Base-by-base conservation (phyloP, 2,329 filamentous ascomycete genomes). In the Colletotrichum musicola region DNA sequence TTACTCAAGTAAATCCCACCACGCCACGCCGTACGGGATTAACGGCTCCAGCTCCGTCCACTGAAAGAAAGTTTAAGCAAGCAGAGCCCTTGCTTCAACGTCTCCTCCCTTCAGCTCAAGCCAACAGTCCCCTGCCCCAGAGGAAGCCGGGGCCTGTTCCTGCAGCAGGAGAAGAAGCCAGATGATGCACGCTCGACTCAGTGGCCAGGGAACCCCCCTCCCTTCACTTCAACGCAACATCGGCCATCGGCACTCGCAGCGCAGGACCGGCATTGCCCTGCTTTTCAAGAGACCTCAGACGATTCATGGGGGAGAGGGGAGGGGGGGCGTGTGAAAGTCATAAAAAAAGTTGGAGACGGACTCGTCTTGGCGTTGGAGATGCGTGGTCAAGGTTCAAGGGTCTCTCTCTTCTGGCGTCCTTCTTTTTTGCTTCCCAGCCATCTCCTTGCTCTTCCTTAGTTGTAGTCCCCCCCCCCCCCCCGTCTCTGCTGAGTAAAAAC, bases 211-310 rank as follows among this genome's bases (percentile, higher is more conserved):
- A 4, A 51, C 22, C 49, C 9, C 49, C 20, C 42, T 6, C 27
- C 27, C 27, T 10, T 30, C 10, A 1, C 30, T 10, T 35, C 30
- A 35, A 35, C 30, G 30, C 30, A 35, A 22, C 35, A 50, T 42
- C 30, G 27, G 40, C 54, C 20, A 51, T 60, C 62, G 55, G 61
- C 25, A 64, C 35, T 65, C 18, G 25, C 55, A 30, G 7, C 13
- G 14, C 38, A 38, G 54, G 55, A 58, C 61, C 30, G 55, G 64
- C 55, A 55, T 65, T 44, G 22, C 55, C 42, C 38, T 58, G 49
- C 47, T n/a, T 6, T 50, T 49, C 27, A 25, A 25, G 53, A 42
- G 59, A 64, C 55, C 65, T 68, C 65, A 64, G 65, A 68, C 65
- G 65, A 68, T 60, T 68, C 55, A 46, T 54, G 44, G 38, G 47